phyloP scores from a whole-genome alignment of 176 grass and related monocot species.

The Musa itinerans region DNA sequence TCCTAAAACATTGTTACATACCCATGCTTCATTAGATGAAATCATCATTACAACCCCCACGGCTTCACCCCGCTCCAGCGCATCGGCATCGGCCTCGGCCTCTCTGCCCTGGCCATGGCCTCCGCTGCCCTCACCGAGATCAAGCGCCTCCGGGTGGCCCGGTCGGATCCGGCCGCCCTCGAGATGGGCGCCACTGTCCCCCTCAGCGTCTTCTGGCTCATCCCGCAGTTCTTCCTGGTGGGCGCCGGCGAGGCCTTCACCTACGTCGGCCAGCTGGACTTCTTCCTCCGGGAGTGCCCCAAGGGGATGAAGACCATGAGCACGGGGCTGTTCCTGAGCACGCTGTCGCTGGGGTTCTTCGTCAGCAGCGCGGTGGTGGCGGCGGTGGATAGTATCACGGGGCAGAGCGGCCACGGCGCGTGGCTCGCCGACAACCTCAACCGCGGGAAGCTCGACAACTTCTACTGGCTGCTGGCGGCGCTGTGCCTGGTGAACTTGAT shows the following conservation, averaged over 20 bases:
- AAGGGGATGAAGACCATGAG: not conserved
- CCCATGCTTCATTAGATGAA: no score
- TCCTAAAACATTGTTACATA: no score
- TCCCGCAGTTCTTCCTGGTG: slow-evolving; percentile 1
- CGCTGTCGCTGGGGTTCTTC: not conserved
- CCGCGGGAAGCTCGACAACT: not conserved
- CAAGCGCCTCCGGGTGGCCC: not conserved
- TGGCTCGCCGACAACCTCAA: not conserved
- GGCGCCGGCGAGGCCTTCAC: not conserved
- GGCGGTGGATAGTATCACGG: not conserved
- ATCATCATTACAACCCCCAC: not conserved
- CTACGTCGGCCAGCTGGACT: not conserved
- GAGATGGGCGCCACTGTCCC: not conserved
- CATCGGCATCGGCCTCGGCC: not conserved
- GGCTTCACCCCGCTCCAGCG: not conserved
- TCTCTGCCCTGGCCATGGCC: not conserved
- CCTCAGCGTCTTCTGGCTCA: slow-evolving; percentile 1
- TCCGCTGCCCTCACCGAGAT: not conserved
- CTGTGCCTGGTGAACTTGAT: not conserved
- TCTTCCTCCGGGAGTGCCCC: not conserved
- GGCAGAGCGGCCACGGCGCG: not conserved
- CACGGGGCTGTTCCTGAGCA: not conserved
- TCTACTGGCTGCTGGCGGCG: not conserved
- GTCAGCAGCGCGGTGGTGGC: not conserved
- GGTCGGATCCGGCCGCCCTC: not conserved